phyloP scores from a whole-genome alignment of 345 rosid species.

The Pugionium cornutum region DNA sequence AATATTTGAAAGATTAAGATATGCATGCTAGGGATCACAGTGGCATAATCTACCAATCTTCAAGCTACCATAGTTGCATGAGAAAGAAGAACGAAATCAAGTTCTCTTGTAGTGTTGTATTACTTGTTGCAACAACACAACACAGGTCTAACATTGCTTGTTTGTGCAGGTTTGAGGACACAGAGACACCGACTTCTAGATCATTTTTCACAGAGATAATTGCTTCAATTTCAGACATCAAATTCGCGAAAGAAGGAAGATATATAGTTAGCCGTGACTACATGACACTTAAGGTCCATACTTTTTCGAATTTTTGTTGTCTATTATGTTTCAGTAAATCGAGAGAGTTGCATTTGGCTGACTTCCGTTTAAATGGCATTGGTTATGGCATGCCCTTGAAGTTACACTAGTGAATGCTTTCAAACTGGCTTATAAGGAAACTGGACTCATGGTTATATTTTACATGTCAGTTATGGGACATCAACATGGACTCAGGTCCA shows the following conservation, averaged over 20 bases:
- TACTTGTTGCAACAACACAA: conserved; percentile 11
- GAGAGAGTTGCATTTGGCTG: conserved; percentile 17
- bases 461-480: conserved; percentile 66
- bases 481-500: conserved; percentile 83
- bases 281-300: conserved; percentile 40
- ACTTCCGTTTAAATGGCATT: conserved; percentile 6
- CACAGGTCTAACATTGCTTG: conserved; percentile 20
- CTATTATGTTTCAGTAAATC: conserved; percentile 9
- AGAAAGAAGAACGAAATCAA: conserved; percentile 18
- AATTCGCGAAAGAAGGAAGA: conserved; percentile 80
- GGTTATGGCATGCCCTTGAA: conserved; percentile 14
- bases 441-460: conserved; percentile 13
- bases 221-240: conserved; percentile 62
- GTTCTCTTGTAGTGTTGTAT: conserved; percentile 6
- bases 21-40: conserved; percentile 10
- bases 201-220: conserved; percentile 70
- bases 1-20: conserved; percentile 1
- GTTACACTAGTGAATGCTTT: conserved; percentile 5
- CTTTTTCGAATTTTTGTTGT: not conserved
- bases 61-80: conserved; percentile 20
- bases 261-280: conserved; percentile 80
- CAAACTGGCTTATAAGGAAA: conserved; percentile 11
- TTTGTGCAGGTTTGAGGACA: conserved; percentile 76
- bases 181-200: conserved; percentile 69
- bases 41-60: conserved; percentile 6